Evolutionary conservation across 768 basidiomycete species (phyloP).

Genomic region (Calocybe gangraenosa): DNA sequence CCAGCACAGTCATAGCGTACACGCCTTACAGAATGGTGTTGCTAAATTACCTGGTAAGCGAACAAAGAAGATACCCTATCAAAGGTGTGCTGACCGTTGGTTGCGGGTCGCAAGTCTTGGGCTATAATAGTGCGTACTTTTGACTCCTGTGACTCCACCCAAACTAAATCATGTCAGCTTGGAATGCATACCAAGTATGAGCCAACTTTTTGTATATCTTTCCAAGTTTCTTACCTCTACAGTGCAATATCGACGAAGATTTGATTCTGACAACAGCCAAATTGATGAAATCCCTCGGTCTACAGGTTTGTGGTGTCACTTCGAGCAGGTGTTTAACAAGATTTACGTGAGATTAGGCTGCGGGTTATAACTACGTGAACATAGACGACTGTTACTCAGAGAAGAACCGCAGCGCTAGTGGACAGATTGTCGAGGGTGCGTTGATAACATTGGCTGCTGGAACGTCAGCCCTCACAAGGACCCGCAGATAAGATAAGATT

Average conservation of each 20-base stretch:
- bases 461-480: not conserved
- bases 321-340: not conserved
- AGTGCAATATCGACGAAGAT: slow-evolving; percentile 59
- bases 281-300: slow-evolving; percentile 54
- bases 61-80: not conserved
- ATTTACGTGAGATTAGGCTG: slow-evolving; percentile 32
- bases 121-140: slow-evolving; percentile 53
- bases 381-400: slow-evolving; percentile 67
- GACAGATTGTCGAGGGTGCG: slow-evolving; percentile 52
- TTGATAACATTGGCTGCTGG: not conserved
- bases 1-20: slow-evolving; percentile 9
- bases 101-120: slow-evolving; percentile 42
- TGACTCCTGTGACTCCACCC: not conserved
- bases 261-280: slow-evolving; percentile 47
- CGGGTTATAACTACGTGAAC: slow-evolving; percentile 57
- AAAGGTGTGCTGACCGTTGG: not conserved
- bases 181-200: slow-evolving; percentile 65
- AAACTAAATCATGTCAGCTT: slow-evolving; percentile 34
- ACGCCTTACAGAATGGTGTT: slow-evolving; percentile 27
- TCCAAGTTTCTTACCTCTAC: slow-evolving; percentile 1
- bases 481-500: slow-evolving; percentile 46
- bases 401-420: slow-evolving; percentile 43
- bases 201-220: not conserved
- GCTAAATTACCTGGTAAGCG: slow-evolving; percentile 33
- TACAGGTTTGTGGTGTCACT: slow-evolving; percentile 30